Evolutionary conservation across 345 rosid species (phyloP).

Genomic region (Capsella bursapastoris): DNA sequence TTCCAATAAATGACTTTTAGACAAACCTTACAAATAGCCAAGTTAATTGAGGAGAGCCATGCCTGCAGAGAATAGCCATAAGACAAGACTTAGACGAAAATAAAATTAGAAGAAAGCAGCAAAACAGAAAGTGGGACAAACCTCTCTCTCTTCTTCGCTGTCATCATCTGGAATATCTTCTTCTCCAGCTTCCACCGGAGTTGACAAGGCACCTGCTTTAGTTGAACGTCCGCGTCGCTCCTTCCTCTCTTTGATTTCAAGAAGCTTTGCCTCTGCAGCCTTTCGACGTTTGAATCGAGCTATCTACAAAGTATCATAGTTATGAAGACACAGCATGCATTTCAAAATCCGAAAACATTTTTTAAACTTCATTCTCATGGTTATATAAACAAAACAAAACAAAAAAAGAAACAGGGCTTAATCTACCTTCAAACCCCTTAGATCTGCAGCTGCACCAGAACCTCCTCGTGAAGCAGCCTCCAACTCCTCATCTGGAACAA

Average conservation of each 20-base stretch:
- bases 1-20: constrained; percentile 1
- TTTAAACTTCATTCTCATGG: background rate
- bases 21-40: constrained; percentile 86
- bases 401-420: background rate
- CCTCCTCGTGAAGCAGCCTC: constrained; percentile 55
- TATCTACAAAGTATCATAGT: constrained; percentile 54
- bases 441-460: constrained; percentile 63
- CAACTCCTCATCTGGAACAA: constrained; percentile 74
- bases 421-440: constrained; percentile 82
- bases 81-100: constrained; percentile 7
- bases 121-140: constrained; percentile 27
- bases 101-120: background rate
- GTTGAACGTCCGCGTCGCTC: constrained; percentile 82
- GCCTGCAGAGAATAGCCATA: constrained; percentile 60
- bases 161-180: constrained; percentile 89
- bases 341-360: background rate
- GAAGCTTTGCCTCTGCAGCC: constrained; percentile 83
- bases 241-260: constrained; percentile 84
- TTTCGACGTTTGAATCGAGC: constrained; percentile 83
- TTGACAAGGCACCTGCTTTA: constrained; percentile 73
- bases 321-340: background rate
- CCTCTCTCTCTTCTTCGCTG: constrained; percentile 98
- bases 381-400: constrained; percentile 22
- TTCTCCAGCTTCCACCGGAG: constrained; percentile 85
- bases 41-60: constrained; percentile 77